phyloP scores from a whole-genome alignment of 108 stramenopile species.

The Cyclotella baltica region DNA sequence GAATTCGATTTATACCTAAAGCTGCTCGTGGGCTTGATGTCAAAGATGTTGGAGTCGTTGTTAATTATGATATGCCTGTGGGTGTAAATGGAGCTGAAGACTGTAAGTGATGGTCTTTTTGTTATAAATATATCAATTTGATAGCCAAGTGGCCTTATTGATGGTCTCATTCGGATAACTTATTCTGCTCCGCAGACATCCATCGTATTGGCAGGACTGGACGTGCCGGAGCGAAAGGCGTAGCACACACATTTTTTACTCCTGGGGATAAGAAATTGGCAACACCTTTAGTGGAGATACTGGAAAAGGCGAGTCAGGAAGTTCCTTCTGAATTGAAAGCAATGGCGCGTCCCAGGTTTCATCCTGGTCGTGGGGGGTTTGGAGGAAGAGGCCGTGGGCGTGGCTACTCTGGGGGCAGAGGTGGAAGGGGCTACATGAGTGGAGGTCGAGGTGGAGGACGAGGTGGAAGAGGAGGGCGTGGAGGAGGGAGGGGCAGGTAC shows the following conservation, averaged over 20 bases:
- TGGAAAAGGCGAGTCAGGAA: conserved; percentile 85
- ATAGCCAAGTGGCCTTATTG: no score
- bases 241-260: conserved; percentile 93
- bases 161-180: no score
- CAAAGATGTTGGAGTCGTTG: conserved; percentile 96
- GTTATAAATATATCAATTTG: no score
- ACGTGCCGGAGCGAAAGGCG: conserved; percentile 93
- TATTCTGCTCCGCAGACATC: conserved; percentile 52
- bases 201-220: conserved; percentile 97
- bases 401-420: conserved; percentile 63
- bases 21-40: conserved; percentile 98
- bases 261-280: conserved; percentile 82
- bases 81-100: conserved; percentile 91
- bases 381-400: conserved; percentile 68
- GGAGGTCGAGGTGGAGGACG: conserved; percentile 27
- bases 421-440: conserved; percentile 52
- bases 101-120: conserved; percentile 42
- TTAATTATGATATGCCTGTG: conserved; percentile 97
- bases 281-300: conserved; percentile 82
- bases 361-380: conserved; percentile 37
- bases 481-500: not conserved
- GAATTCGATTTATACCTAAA: not conserved
- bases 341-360: conserved; percentile 75
- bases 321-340: conserved; percentile 79
- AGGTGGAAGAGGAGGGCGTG: not conserved